Evolutionary conservation across 2,329 filamentous ascomycete genomes (phyloP).

Genomic region (Trichophyton benhamiae): DNA sequence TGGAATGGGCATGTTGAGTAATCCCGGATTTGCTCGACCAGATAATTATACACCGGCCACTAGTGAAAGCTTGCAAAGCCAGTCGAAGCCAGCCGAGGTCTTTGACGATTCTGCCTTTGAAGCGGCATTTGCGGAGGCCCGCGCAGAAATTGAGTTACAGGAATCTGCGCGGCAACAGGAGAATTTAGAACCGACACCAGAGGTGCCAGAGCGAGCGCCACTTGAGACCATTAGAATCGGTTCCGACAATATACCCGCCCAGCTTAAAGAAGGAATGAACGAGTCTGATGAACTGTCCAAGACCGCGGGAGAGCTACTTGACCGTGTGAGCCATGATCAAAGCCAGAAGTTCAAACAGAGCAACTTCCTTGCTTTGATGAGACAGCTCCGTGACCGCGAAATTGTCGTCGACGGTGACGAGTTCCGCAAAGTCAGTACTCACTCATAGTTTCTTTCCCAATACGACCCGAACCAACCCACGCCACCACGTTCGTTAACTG

Average conservation of each 20-base stretch:
- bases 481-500: constrained; percentile 14
- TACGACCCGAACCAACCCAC: constrained; percentile 17
- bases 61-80: neutral
- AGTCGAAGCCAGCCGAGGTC: constrained; percentile 15
- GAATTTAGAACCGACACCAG: neutral
- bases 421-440: constrained; percentile 36
- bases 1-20: neutral
- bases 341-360: constrained; percentile 67
- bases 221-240: constrained; percentile 26
- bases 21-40: neutral
- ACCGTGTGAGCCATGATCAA: constrained; percentile 55
- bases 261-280: constrained; percentile 23
- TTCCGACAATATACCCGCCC: constrained; percentile 31
- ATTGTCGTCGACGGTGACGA: constrained; percentile 59
- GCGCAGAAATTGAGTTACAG: constrained; percentile 26
- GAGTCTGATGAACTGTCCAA: constrained; percentile 57
- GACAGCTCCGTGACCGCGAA: constrained; percentile 58
- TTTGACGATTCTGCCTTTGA: constrained; percentile 37
- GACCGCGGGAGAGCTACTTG: constrained; percentile 59
- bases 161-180: constrained; percentile 13
- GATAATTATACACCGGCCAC: neutral
- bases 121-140: constrained; percentile 33
- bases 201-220: neutral
- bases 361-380: constrained; percentile 65
- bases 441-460: constrained; percentile 28